phyloP scores from a whole-genome alignment of 805 yeast species.

The Candida parachauliodes region DNA sequence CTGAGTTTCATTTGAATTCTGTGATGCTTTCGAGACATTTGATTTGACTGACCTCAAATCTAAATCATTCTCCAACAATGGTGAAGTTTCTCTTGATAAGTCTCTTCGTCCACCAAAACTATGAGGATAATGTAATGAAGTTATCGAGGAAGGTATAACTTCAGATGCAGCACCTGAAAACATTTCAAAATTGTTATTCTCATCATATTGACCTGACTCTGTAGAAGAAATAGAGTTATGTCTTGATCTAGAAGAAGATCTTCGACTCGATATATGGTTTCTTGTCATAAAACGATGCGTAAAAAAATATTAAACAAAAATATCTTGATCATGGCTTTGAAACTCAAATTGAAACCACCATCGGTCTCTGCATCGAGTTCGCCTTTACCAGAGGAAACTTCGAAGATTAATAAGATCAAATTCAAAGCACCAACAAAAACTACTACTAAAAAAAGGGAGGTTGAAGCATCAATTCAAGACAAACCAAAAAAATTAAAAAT shows the following conservation, averaged over 20 bases:
- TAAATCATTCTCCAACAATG: conserved; percentile 28
- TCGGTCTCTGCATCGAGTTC: conserved; percentile 8
- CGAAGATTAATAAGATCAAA: conserved; percentile 14
- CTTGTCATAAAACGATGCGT: conserved; percentile 1
- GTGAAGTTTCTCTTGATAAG: conserved; percentile 31
- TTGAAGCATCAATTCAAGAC: conserved; percentile 13
- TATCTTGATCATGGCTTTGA: conserved; percentile 15
- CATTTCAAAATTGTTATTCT: conserved; percentile 66
- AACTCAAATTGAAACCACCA: conserved; percentile 20
- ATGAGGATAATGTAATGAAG: conserved; percentile 71
- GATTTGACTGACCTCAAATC: conserved; percentile 27
- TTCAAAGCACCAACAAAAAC: conserved; percentile 19
- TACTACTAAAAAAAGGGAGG: conserved; percentile 5
- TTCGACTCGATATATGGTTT: conserved; percentile 12
- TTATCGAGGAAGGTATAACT: conserved; percentile 71
- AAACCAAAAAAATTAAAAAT: conserved; percentile 23
- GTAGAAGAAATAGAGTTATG: conserved; percentile 31
- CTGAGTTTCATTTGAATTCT: conserved; percentile 33
- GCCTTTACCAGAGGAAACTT: conserved; percentile 5
- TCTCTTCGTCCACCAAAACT: conserved; percentile 34
- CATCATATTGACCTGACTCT: conserved; percentile 41
- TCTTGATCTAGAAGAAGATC: conserved; percentile 28
- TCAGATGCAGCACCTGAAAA: conserved; percentile 77
- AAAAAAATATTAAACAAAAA: not conserved
- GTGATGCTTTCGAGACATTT: conserved; percentile 30